phyloP scores from a whole-genome alignment of 1,284 basidiomycete species.

The Fomes fomentarius region DNA sequence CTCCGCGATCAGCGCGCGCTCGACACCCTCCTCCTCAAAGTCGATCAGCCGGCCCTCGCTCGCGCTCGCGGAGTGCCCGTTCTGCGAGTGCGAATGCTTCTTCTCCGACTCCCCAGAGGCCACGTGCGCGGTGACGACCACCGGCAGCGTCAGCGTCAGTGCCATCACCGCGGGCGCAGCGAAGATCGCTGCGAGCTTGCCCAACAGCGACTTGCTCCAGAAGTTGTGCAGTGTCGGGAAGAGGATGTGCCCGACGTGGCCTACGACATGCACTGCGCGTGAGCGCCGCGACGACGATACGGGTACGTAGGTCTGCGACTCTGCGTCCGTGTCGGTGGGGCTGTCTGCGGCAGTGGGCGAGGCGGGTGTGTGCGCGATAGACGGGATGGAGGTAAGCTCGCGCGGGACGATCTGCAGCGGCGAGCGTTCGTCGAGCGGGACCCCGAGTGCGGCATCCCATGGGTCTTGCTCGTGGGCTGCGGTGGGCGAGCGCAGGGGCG shows the following conservation, averaged over 20 bases:
- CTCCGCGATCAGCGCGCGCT: conserved; percentile 63
- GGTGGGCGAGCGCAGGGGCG: conserved; percentile 22
- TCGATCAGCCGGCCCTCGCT: conserved; percentile 54
- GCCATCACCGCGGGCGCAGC: conserved; percentile 87
- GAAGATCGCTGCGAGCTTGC: conserved; percentile 77
- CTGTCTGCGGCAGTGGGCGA: conserved; percentile 43
- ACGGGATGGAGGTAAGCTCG: conserved; percentile 45
- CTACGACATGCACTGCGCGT: conserved; percentile 43
- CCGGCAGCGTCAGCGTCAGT: conserved; percentile 90
- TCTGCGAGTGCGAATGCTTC: conserved; percentile 35
- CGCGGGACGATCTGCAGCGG: conserved; percentile 35
- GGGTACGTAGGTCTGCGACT: conserved; percentile 45
- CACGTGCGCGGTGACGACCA: conserved; percentile 73
- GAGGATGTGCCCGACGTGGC: conserved; percentile 59
- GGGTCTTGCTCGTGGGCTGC: conserved; percentile 35
- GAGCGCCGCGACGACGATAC: conserved; percentile 44
- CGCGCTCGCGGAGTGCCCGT: conserved; percentile 38
- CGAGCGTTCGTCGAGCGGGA: conserved; percentile 53
- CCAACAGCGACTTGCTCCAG: conserved; percentile 69
- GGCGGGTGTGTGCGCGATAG: conserved; percentile 59
- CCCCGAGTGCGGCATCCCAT: conserved; percentile 52
- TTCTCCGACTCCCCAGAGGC: conserved; percentile 36
- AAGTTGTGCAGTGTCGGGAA: conserved; percentile 90
- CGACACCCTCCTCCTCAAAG: conserved; percentile 73
- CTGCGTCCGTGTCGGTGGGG: conserved; percentile 42